Percentiles rank a stretch among this genome's conserved stretches.
Conservation (phyloP, 2,329 filamentous ascomycete species). For the Apiospora kogelbergensis region DNA sequence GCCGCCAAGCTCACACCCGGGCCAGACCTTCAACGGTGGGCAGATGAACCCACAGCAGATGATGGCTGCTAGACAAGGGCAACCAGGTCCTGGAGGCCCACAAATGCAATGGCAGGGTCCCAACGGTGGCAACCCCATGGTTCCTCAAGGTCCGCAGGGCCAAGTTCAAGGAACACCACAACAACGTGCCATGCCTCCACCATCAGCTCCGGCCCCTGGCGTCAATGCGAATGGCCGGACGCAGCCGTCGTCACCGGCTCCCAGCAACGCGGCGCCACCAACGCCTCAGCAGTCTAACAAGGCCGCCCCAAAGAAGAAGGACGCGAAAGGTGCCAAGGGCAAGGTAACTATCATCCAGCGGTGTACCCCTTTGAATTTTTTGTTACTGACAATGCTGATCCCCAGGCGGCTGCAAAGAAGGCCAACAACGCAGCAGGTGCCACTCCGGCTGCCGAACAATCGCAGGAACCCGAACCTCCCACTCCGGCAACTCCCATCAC, state of each 20-base stretch:
- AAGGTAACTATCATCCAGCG: slow-evolving; percentile 55
- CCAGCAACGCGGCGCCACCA: slow-evolving; percentile 67
- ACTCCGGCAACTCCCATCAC: slow-evolving; percentile 66
- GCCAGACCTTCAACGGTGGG: slow-evolving; percentile 43
- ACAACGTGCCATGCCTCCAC: slow-evolving; percentile 68
- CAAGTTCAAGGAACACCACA: slow-evolving; percentile 69
- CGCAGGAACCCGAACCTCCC: slow-evolving; percentile 56
- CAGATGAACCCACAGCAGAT: slow-evolving; percentile 64
- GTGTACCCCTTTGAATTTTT: slow-evolving; percentile 12
- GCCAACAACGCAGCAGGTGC: slow-evolving; percentile 55
- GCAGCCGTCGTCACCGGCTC: slow-evolving; percentile 61
- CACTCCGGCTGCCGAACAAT: slow-evolving; percentile 57
- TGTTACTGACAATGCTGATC: slow-evolving; percentile 29
- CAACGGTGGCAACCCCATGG: slow-evolving; percentile 40
- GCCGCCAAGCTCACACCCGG: slow-evolving; percentile 68
- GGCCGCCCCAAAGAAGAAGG: slow-evolving; percentile 76
- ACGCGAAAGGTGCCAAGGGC: slow-evolving; percentile 60
- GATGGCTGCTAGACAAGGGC: slow-evolving; percentile 45
- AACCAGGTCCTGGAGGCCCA: slow-evolving; percentile 37
- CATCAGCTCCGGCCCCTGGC: slow-evolving; percentile 55
- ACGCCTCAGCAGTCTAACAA: slow-evolving; percentile 75
- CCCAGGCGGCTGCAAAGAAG: slow-evolving; percentile 61
- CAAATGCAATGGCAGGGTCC: slow-evolving; percentile 49
- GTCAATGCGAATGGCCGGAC: slow-evolving; percentile 50
- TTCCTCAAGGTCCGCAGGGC: slow-evolving; percentile 45